Conservation (phyloP, 441 rosid species). For the Flueggea neowawraea region DNA sequence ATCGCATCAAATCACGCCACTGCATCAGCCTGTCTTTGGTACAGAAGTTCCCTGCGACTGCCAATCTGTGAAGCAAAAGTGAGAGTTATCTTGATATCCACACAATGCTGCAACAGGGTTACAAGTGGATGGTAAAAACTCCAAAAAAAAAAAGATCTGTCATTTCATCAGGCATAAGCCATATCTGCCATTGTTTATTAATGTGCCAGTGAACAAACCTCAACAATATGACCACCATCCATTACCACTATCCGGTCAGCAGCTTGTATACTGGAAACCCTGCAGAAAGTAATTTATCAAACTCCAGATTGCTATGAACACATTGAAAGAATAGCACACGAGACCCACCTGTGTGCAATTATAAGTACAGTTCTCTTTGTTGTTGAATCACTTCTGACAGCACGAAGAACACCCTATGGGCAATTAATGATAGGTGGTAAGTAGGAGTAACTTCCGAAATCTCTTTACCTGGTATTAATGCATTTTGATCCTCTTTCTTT, state of each 20-base stretch:
- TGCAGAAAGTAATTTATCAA: constrained; percentile 26
- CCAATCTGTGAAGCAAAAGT: constrained; percentile 53
- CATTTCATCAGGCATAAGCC: too few relatives aligned
- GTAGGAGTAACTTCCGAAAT: background rate
- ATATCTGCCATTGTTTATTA: background rate
- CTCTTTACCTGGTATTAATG: background rate
- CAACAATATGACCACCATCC: constrained; percentile 71
- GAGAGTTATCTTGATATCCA: too few relatives aligned
- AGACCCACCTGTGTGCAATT: constrained; percentile 80
- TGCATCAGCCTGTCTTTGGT: constrained; percentile 77
- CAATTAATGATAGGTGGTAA: background rate
- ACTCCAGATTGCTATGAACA: constrained; percentile 3
- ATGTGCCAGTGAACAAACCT: constrained; percentile 39
- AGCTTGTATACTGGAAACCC: constrained; percentile 90
- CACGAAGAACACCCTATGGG: constrained; percentile 74
- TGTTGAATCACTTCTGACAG: constrained; percentile 49
- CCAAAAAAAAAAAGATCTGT: too few relatives aligned
- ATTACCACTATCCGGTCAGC: constrained; percentile 91
- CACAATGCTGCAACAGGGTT: too few relatives aligned
- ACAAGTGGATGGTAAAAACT: too few relatives aligned
- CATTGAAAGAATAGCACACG: constrained; percentile 4
- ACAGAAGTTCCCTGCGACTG: constrained; percentile 71
- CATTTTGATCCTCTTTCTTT: too few relatives aligned
- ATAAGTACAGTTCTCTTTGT: constrained; percentile 79
- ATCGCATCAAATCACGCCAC: constrained; percentile 40